phyloP scores from a whole-genome alignment of 495 filamentous ascomycete genomes.

The Aspergillus egyptiacus region DNA sequence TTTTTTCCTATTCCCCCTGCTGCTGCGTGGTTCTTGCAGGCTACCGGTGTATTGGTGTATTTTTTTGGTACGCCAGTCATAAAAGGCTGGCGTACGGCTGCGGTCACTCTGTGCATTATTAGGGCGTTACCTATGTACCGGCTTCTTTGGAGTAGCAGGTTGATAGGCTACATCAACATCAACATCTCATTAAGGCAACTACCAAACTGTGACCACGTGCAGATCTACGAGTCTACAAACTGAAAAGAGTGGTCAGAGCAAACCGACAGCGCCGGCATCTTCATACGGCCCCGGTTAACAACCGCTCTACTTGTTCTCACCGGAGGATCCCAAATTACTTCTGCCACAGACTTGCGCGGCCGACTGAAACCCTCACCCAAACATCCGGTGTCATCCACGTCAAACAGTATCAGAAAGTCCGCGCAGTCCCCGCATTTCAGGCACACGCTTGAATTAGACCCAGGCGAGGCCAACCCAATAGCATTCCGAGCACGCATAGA shows the following conservation, averaged over 20 bases:
- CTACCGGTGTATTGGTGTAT: not conserved
- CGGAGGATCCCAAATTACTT: conserved; percentile 37
- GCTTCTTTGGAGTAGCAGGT: not conserved
- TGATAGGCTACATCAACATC: not conserved
- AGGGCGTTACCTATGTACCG: not conserved
- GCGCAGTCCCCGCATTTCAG: conserved; percentile 14
- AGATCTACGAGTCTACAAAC: conserved; percentile 4
- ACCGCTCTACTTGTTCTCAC: conserved; percentile 22
- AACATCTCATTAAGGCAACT: not conserved
- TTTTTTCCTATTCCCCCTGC: not conserved
- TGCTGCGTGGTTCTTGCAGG: not conserved
- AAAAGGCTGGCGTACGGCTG: not conserved
- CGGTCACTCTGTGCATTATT: not conserved
- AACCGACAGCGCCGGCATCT: not conserved
- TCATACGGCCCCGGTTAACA: conserved; percentile 20
- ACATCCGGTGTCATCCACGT: conserved; percentile 32
- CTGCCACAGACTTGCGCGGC: conserved; percentile 27
- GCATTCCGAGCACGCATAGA: conserved; percentile 49
- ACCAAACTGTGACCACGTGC: not conserved
- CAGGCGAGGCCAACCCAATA: conserved; percentile 22
- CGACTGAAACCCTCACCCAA: conserved; percentile 12
- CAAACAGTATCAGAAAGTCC: conserved; percentile 27
- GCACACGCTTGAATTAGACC: not conserved
- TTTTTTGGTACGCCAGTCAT: not conserved
- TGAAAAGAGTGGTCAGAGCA: not conserved